These are phyloP conservation scores for Hypoxylon subgilvum DNA, from an alignment of 495 filamentous ascomycete genomes.

Conservation along the genomic window DNA sequence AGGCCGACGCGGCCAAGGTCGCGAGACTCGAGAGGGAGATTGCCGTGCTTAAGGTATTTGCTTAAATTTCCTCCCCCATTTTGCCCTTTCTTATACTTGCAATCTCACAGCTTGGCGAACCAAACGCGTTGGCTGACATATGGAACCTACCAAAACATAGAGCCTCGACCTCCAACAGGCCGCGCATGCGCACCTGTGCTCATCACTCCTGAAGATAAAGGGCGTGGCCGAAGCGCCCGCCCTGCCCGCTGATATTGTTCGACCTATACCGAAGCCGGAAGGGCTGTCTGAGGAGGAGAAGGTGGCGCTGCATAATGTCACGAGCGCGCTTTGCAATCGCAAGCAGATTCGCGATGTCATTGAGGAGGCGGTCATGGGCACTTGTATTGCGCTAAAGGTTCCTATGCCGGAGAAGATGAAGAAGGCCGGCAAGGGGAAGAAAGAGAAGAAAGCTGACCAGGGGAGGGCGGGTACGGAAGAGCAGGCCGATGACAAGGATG, in stretches of 20 bases:
- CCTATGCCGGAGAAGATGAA: constrained; percentile 53
- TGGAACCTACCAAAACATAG: constrained; percentile 40
- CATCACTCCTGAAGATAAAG: constrained; percentile 76
- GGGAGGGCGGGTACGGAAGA: constrained; percentile 29
- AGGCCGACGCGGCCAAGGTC: constrained; percentile 52
- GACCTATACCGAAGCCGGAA: constrained; percentile 53
- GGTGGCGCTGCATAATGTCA: constrained; percentile 69
- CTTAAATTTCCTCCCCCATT: neutral
- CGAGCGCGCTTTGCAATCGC: constrained; percentile 78
- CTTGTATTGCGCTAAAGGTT: constrained; percentile 67
- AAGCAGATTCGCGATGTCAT: constrained; percentile 74
- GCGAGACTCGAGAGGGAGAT: constrained; percentile 74
- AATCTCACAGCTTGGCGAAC: neutral
- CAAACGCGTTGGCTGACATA: neutral
- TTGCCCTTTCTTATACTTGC: neutral
- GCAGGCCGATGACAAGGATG: constrained; percentile 22
- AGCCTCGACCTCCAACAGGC: constrained; percentile 67
- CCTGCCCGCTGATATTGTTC: constrained; percentile 58
- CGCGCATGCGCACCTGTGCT: constrained; percentile 74
- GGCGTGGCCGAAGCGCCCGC: constrained; percentile 61
- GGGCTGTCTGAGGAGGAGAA: constrained; percentile 54
- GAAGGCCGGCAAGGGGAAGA: constrained; percentile 35
- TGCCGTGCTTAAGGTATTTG: constrained; percentile 71
- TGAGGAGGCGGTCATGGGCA: constrained; percentile 63
- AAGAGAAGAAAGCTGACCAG: constrained; percentile 25